These are phyloP conservation scores for Fusarium sp. DNA, from an alignment of 2,329 filamentous ascomycete genomes.

Conservation along the genomic window DNA sequence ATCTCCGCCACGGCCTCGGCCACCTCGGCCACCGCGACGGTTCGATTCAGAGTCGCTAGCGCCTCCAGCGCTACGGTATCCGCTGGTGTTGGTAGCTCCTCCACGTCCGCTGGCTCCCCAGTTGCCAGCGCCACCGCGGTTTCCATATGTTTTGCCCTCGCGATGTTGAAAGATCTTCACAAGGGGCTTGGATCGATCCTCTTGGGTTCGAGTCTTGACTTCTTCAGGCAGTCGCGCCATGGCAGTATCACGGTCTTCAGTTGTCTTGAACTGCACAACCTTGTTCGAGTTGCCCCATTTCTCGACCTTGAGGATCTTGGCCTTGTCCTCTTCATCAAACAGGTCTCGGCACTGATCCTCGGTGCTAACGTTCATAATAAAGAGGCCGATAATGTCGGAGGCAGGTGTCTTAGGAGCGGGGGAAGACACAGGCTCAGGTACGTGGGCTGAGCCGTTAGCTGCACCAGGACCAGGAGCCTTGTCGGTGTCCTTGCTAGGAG, in stretches of 20 bases:
- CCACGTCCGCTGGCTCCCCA: conserved; percentile 79
- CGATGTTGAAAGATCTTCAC: conserved; percentile 87
- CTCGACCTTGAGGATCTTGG: conserved; percentile 84
- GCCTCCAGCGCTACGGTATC: conserved; percentile 87
- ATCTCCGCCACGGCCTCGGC: conserved; percentile 71
- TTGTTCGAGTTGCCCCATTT: conserved; percentile 86
- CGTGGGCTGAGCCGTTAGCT: conserved; percentile 69
- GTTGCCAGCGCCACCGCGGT: conserved; percentile 76
- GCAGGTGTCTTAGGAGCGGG: conserved; percentile 72
- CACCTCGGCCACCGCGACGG: conserved; percentile 70
- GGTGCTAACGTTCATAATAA: conserved; percentile 87
- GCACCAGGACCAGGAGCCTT: conserved; percentile 64
- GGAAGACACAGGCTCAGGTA: conserved; percentile 68
- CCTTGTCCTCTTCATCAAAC: conserved; percentile 85
- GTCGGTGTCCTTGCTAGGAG: conserved; percentile 68
- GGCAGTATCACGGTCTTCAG: conserved; percentile 85
- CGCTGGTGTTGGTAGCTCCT: conserved; percentile 72
- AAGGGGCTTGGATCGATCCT: conserved; percentile 83
- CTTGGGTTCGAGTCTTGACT: conserved; percentile 79
- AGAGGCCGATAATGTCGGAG: conserved; percentile 85
- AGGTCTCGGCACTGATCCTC: conserved; percentile 88
- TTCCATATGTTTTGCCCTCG: conserved; percentile 68
- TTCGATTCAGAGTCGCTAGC: conserved; percentile 79
- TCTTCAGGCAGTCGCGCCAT: conserved; percentile 83
- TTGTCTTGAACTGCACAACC: conserved; percentile 87